Conservation (phyloP, 208 protist genomes). For the Wallacemonas sp. region DNA sequence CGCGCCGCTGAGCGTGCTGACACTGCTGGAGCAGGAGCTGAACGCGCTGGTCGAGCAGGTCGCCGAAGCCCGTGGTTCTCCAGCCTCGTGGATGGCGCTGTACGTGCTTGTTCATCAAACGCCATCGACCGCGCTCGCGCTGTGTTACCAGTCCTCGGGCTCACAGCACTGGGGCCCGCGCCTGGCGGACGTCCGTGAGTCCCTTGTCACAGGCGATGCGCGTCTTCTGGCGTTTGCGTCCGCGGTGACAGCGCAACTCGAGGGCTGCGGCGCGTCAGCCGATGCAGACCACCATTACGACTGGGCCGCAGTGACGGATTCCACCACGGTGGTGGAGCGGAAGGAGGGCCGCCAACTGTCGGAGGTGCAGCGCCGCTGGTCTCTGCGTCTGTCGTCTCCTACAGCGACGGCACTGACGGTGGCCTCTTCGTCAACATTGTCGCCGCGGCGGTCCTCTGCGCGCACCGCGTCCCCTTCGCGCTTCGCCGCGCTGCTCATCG, state of each 20-base stretch:
- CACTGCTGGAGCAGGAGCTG: slow-evolving; percentile 30
- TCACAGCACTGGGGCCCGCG: background rate
- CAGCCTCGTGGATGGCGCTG: slow-evolving; percentile 41
- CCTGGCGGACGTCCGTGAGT: background rate
- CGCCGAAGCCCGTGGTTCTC: slow-evolving; percentile 1
- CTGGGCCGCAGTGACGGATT: background rate
- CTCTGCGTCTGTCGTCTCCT: background rate
- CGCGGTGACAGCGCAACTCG: background rate
- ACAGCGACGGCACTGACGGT: background rate
- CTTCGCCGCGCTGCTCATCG: background rate
- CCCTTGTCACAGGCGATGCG: background rate
- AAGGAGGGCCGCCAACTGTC: background rate
- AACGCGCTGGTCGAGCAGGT: slow-evolving; percentile 23
- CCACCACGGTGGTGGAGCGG: background rate
- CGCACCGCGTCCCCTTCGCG: background rate
- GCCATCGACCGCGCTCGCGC: slow-evolving; percentile 10
- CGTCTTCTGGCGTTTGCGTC: background rate
- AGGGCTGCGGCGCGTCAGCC: background rate
- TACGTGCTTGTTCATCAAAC: slow-evolving; percentile 51
- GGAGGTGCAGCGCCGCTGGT: background rate
- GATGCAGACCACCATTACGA: background rate
- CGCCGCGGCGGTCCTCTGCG: background rate
- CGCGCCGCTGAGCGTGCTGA: background rate
- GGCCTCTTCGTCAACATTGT: background rate
- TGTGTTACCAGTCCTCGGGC: background rate